These are phyloP conservation scores for Aspergillus hancockii DNA, from an alignment of 495 filamentous ascomycete species.

Conservation along the genomic window DNA sequence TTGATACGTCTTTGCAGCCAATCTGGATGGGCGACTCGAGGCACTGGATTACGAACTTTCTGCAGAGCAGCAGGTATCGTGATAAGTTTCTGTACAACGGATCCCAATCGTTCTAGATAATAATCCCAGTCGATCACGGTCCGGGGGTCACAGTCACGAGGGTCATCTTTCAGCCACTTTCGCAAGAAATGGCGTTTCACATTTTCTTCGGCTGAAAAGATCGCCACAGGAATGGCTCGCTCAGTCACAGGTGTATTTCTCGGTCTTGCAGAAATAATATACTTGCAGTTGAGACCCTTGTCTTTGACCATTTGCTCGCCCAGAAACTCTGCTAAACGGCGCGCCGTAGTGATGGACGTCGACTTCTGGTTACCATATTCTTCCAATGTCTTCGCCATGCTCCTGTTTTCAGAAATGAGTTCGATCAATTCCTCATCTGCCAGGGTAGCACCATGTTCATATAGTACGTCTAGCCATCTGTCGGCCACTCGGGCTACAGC, in stretches of 20 bases:
- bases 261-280: constrained; percentile 89
- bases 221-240: constrained; percentile 89
- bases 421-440: constrained; percentile 97
- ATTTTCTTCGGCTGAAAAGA: constrained; percentile 89
- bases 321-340: constrained; percentile 90
- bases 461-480: constrained; percentile 90
- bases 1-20: constrained; percentile 95
- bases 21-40: constrained; percentile 89
- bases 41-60: constrained; percentile 92
- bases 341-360: constrained; percentile 97
- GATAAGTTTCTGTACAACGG: constrained; percentile 97
- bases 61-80: constrained; percentile 97
- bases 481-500: constrained; percentile 96
- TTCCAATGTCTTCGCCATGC: constrained; percentile 93
- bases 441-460: constrained; percentile 80
- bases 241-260: constrained; percentile 92
- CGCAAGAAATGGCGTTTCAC: constrained; percentile 87
- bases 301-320: constrained; percentile 99
- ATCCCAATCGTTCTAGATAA: constrained; percentile 90
- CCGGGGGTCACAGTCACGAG: constrained; percentile 87
- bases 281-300: constrained; percentile 98
- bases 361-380: constrained; percentile 97
- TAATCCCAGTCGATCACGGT: constrained; percentile 93
- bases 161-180: constrained; percentile 95
- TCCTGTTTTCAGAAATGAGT: constrained; percentile 97